Evolutionary conservation across 1,284 basidiomycete species (phyloP), one percentile per base, ranked within the genome.

Genomic region (Puccinia coronata): DNA sequence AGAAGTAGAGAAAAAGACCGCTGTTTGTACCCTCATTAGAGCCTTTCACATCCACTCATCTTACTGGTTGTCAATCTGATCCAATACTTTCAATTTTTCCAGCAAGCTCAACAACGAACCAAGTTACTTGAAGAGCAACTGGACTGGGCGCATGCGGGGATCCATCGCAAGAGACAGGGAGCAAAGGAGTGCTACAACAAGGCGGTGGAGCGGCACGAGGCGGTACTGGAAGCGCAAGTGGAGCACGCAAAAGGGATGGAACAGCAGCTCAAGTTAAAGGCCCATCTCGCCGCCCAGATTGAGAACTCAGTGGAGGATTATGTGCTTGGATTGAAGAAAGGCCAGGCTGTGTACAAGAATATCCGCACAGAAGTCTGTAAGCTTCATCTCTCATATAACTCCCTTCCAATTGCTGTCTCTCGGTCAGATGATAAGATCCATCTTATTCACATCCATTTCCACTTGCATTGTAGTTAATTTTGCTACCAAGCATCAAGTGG

Each of bases 1-100:
- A 28, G 83, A 84, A 34, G 65, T 83, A 1, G 82, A 83, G 65
- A 82, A 77, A 25, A 65, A 82, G 47, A 71, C 78, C n/a, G 34
- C 63, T 1, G 76, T 79, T 69, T 9, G 65, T 70, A 53, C 20
- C 31, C 47, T n/a, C 16, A 20, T 16, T 2, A 55, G 1, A 39
- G 1, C 23, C 49, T 43, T 14, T 14, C 39, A 11, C 28, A 71
- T 49, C 11, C 20, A 20, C 28, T 20, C 14, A 1, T 12, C 25
- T 49, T 49, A 71, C 51, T 31, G 28, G 31, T n/a, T n/a, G n/a
- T n/a, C 23, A 4, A 39, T 63, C 36, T 8, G 36, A 39, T 16
- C 2, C 31, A 28, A 39, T 76, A 16, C 25, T 4, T 49, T 47
- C 3, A 63, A 25, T 53, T 36, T 36, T 20, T 31, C n/a, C n/a